Percentiles rank a stretch among this genome's conserved stretches.
Conservation (phyloP, 331 rosid genomes). For the Rhamnella rubrinervis region DNA sequence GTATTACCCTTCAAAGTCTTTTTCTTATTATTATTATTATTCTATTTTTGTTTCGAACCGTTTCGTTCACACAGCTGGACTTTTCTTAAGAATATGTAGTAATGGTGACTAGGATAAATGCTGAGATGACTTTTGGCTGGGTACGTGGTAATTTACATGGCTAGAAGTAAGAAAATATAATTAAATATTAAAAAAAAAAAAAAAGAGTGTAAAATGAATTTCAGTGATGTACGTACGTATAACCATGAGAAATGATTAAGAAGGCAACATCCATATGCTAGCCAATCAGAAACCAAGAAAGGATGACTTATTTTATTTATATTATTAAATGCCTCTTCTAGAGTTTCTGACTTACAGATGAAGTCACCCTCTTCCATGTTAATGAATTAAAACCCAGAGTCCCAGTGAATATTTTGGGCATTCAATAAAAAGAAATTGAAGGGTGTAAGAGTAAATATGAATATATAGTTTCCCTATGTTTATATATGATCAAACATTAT, state of each 20-base stretch:
- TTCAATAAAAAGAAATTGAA: not conserved
- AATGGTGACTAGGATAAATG: too few species aligned
- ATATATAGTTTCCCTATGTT: not conserved
- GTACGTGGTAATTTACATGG: not conserved
- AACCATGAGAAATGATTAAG: not conserved
- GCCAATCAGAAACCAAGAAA: slow-evolving; percentile 17
- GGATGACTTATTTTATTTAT: not conserved
- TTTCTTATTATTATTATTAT: too few species aligned
- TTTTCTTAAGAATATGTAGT: too few species aligned
- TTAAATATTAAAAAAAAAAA: too few species aligned
- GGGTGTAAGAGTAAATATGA: slow-evolving; percentile 6
- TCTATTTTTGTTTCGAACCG: too few species aligned
- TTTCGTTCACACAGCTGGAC: too few species aligned
- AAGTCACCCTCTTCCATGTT: slow-evolving; percentile 32
- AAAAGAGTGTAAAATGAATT: not conserved
- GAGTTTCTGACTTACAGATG: slow-evolving; percentile 30
- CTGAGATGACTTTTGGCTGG: not conserved
- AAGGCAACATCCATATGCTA: slow-evolving; percentile 17
- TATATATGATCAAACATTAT: not conserved
- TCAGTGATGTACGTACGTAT: not conserved
- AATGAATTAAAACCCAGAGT: not conserved
- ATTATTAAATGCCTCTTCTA: slow-evolving; percentile 1
- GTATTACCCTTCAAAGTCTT: too few species aligned
- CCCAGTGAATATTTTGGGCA: too few species aligned
- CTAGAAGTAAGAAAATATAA: not conserved